Evolutionary conservation across 306 rosid genomes (phyloP), one percentile per base, ranked within the genome.

Genomic region (Purshia tridentata): DNA sequence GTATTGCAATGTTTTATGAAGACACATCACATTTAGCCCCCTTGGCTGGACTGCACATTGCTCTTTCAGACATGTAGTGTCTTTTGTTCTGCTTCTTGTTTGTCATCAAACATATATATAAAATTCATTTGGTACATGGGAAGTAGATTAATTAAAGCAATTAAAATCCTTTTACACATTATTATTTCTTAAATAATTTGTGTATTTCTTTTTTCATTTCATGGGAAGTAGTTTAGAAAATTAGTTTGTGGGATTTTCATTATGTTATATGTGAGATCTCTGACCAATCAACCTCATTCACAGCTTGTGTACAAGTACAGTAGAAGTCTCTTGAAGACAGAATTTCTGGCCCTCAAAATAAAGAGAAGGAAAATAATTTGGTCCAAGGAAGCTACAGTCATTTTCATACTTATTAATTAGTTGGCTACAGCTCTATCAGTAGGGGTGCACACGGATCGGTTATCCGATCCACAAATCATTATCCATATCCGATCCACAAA

Each of bases 11-110:
- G 82, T 76, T 73, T 42, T 74, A 49, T 35, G 50, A 61, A 57
- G 89, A 81, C 84, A 78, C 81, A 81, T 18, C 78, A 39, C 65
- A 67, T 72, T 66, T 67, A 50, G 62, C 49, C 37, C 60, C 72
- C 77, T 35, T 49, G 42, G 81, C 80, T 70, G 80, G 80, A 76
- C 15, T 44, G 82, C 74, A 56, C 68, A 49, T 72, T 81, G 53
- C 62, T 23, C 69, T 57, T 69, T 52, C 35, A 29, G 35, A 29
- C 35, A 29, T n/a, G n/a, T 29, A 29, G 35, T 67, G 42, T 11
- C 23, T 44, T 67, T 72, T 9, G 49, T 11, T 67, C 35, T 58
- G 41, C 70, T 72, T 67, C 67, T 52, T 66, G 35, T 51, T 23
- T 35, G 67, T 67, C 69, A 39, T 66, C 63, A 48, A 9, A n/a